Conservation (phyloP, 139 green algal genomes). For the Auxenochlorella pyrenoidosa region DNA sequence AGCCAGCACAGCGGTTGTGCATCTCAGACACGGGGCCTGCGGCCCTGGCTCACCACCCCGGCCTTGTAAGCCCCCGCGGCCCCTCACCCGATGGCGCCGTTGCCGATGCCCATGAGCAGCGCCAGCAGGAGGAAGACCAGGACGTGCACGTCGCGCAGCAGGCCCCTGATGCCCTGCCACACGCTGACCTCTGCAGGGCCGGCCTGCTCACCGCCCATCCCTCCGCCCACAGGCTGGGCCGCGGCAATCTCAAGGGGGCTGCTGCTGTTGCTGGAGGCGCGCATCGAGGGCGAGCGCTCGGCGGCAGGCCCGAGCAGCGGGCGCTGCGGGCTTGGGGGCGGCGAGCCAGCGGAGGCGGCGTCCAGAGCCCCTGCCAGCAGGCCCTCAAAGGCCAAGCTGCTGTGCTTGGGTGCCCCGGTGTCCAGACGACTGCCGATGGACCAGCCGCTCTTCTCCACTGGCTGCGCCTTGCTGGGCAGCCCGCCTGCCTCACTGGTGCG, state of each 20-base stretch:
- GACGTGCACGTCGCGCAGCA: slow-evolving; percentile 26
- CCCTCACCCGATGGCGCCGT: slow-evolving; percentile 24
- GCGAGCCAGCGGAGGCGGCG: not conserved
- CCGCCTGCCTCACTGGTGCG: not conserved
- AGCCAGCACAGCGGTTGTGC: too few relatives aligned
- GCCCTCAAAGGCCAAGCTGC: not conserved
- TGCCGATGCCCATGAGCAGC: slow-evolving; percentile 38
- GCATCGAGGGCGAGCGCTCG: not conserved
- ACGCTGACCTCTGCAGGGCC: not conserved
- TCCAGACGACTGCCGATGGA: not conserved
- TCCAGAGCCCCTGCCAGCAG: not conserved
- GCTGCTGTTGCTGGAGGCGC: not conserved
- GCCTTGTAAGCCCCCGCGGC: too few relatives aligned
- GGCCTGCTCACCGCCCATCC: too few relatives aligned
- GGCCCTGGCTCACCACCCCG: too few relatives aligned
- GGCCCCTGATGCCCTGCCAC: not conserved
- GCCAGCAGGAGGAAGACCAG: slow-evolving; percentile 31
- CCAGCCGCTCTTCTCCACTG: not conserved
- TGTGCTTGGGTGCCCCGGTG: too few relatives aligned
- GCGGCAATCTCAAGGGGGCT: not conserved
- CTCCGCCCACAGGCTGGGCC: not conserved
- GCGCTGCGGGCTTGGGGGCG: not conserved
- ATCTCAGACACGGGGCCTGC: too few relatives aligned
- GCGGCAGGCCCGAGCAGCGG: not conserved
- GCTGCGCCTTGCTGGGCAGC: too few relatives aligned